Conservation (phyloP, 352 stramenopile species). For the Globisporangium splendens region DNA sequence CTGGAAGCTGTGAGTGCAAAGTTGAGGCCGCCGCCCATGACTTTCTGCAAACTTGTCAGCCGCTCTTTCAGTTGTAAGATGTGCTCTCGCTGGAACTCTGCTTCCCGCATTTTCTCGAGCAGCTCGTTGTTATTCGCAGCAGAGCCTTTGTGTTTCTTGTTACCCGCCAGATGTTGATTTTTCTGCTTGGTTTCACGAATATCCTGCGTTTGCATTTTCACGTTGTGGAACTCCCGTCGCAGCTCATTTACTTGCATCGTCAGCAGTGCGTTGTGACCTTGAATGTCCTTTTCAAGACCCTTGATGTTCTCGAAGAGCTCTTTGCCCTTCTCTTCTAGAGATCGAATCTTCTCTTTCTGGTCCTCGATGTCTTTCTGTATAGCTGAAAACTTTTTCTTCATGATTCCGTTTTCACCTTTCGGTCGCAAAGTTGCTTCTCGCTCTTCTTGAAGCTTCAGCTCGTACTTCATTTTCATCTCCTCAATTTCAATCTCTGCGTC, state of each 20-base stretch:
- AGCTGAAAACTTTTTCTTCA: constrained; percentile 95
- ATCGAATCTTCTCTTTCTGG: constrained; percentile 92
- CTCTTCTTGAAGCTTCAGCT: constrained; percentile 88
- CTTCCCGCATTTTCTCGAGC: constrained; percentile 57
- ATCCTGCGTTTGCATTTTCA: constrained; percentile 71
- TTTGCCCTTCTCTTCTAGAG: constrained; percentile 89
- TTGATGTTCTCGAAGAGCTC: constrained; percentile 92
- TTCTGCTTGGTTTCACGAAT: constrained; percentile 47
- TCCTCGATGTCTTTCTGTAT: constrained; percentile 94
- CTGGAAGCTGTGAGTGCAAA: constrained; percentile 41
- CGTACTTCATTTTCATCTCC: constrained; percentile 90
- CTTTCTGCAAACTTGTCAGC: constrained; percentile 61
- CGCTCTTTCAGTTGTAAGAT: constrained; percentile 71
- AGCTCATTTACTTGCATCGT: constrained; percentile 84
- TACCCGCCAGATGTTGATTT: neutral
- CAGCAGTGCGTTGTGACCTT: constrained; percentile 82
- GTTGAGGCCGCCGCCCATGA: constrained; percentile 48
- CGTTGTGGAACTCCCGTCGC: constrained; percentile 74
- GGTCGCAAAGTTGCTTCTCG: constrained; percentile 89
- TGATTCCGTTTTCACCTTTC: constrained; percentile 96
- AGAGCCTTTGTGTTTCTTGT: constrained; percentile 19
- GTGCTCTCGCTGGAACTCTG: constrained; percentile 64
- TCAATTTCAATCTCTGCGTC: constrained; percentile 94
- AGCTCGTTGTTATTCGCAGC: constrained; percentile 19
- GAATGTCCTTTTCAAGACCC: constrained; percentile 91